These are phyloP conservation scores for Debaryomyces singareniensis DNA, from an alignment of 1,139 yeast species.

Conservation along the genomic window DNA sequence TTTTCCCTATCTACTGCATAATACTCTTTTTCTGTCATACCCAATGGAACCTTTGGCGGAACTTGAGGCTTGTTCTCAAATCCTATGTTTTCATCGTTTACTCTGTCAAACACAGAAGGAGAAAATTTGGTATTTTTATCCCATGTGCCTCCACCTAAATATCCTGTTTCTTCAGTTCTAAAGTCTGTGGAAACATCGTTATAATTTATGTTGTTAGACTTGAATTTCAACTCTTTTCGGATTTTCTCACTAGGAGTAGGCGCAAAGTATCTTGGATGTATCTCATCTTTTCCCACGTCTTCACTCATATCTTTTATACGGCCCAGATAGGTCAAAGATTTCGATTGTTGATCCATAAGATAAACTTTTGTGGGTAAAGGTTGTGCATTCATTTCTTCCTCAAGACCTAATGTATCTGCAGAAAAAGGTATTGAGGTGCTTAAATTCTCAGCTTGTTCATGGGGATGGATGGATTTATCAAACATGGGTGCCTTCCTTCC, in stretches of 20 bases:
- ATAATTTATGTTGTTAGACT: conserved; percentile 13
- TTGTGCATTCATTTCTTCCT: conserved; percentile 16
- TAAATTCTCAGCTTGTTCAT: background rate
- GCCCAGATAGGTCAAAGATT: conserved; percentile 19
- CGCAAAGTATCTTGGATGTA: conserved; percentile 40
- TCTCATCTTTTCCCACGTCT: conserved; percentile 24
- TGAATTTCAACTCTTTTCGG: conserved; percentile 13
- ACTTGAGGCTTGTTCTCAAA: conserved; percentile 34
- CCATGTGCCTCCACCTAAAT: conserved; percentile 37
- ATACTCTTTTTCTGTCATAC: conserved; percentile 43
- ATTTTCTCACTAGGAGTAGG: conserved; percentile 36
- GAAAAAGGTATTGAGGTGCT: conserved; percentile 33
- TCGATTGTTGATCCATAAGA: conserved; percentile 28
- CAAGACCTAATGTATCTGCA: conserved; percentile 39
- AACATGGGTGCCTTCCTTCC: background rate
- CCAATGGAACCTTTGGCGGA: conserved; percentile 52
- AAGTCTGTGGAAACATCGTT: conserved; percentile 12
- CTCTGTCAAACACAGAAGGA: conserved; percentile 34
- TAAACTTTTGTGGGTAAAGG: conserved; percentile 31
- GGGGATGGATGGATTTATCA: background rate
- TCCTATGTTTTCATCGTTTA: conserved; percentile 18
- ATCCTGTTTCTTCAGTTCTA: conserved; percentile 24
- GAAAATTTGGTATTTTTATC: conserved; percentile 19
- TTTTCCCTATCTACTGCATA: conserved; percentile 37
- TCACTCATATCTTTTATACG: conserved; percentile 7